Evolutionary conservation across 2,329 filamentous ascomycete genomes (phyloP).

Genomic region (Aspergillus jensenii): DNA sequence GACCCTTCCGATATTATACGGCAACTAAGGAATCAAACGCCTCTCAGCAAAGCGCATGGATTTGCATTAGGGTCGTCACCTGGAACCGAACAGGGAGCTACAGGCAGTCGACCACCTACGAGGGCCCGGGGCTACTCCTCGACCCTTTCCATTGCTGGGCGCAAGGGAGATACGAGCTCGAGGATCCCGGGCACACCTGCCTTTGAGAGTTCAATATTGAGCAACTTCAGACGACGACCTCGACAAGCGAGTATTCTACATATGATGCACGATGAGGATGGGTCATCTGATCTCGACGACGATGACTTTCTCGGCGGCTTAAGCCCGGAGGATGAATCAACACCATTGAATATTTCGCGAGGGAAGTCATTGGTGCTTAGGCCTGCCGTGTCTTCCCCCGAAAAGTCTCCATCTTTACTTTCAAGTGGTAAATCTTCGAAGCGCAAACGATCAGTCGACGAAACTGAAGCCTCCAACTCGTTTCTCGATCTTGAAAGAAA

Average conservation of each 20-base stretch:
- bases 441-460: slow-evolving; percentile 33
- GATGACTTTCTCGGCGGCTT: slow-evolving; percentile 46
- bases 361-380: slow-evolving; percentile 30
- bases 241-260: slow-evolving; percentile 47
- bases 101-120: slow-evolving; percentile 36
- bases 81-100: slow-evolving; percentile 29
- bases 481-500: slow-evolving; percentile 20
- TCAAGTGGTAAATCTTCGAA: slow-evolving; percentile 35
- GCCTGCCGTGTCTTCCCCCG: slow-evolving; percentile 23
- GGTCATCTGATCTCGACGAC: slow-evolving; percentile 36
- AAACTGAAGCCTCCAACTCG: slow-evolving; percentile 31
- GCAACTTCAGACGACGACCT: slow-evolving; percentile 44
- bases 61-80: slow-evolving; percentile 38
- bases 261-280: slow-evolving; percentile 44
- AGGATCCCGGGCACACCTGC: slow-evolving; percentile 41
- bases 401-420: slow-evolving; percentile 23
- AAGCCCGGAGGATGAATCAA: slow-evolving; percentile 47
- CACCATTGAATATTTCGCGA: slow-evolving; percentile 39
- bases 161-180: slow-evolving; percentile 36
- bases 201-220: slow-evolving; percentile 44
- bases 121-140: slow-evolving; percentile 42
- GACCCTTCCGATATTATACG: slow-evolving; percentile 19
- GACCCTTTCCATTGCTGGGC: slow-evolving; percentile 37
- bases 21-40: slow-evolving; percentile 31
- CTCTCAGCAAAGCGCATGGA: slow-evolving; percentile 31